Evolutionary conservation across 2,329 filamentous ascomycete species (phyloP).

Genomic region (Dothistroma pini): DNA sequence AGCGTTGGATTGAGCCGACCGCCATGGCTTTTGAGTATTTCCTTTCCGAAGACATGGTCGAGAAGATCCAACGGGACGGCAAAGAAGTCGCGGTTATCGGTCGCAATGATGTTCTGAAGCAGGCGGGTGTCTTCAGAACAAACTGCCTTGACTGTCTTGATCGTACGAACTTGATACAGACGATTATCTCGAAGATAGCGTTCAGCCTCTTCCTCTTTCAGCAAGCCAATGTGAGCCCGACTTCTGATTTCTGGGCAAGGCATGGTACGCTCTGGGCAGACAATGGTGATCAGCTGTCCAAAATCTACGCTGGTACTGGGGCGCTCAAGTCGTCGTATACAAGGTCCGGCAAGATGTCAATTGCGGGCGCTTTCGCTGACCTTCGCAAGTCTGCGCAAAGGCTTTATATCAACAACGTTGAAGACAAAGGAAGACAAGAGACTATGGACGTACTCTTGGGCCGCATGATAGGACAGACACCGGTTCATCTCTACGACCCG

Average conservation of each 20-base stretch:
- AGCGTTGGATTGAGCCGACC: conserved; percentile 70
- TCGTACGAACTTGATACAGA: conserved; percentile 92
- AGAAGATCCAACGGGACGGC: conserved; percentile 44
- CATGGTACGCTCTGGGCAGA: conserved; percentile 96
- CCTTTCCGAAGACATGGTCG: conserved; percentile 68
- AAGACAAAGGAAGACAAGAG: conserved; percentile 86
- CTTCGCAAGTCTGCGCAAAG: conserved; percentile 90
- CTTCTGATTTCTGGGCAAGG: conserved; percentile 82
- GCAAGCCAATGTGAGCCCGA: conserved; percentile 59
- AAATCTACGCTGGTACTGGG: conserved; percentile 94
- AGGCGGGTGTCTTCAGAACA: conserved; percentile 92
- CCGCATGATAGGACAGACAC: conserved; percentile 73
- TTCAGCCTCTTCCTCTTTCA: conserved; percentile 79
- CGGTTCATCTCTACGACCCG: conserved; percentile 86
- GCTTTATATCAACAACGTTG: conserved; percentile 96
- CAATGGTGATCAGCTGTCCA: conserved; percentile 89
- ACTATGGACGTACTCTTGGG: conserved; percentile 96
- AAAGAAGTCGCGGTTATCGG: conserved; percentile 26
- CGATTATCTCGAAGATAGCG: conserved; percentile 90
- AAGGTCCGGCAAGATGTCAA: conserved; percentile 88
- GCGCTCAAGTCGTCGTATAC: conserved; percentile 96
- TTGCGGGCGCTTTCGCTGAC: conserved; percentile 91
- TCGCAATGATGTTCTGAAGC: conserved; percentile 63
- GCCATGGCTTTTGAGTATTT: conserved; percentile 92
- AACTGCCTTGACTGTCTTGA: conserved; percentile 97